phyloP scores from a whole-genome alignment of 1,284 basidiomycete species.

The Moesziomyces parantarcticus region DNA sequence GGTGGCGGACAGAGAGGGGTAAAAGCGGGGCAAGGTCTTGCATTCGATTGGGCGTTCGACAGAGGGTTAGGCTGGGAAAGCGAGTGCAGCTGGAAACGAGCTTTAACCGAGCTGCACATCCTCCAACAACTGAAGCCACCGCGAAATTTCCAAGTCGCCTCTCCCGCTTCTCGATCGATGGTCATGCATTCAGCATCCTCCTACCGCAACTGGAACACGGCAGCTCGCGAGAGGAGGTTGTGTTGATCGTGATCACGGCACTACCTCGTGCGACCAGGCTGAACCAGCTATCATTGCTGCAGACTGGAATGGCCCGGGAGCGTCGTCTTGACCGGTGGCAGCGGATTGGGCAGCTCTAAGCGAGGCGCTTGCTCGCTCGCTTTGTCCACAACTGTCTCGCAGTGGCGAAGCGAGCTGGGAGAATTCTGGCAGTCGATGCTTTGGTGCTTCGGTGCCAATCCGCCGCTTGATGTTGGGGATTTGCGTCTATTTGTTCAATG shows the following conservation, averaged over 20 bases:
- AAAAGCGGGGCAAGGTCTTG: conserved; percentile 19
- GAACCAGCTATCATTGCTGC: too few species aligned
- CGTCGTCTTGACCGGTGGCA: too few species aligned
- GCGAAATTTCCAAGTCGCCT: background rate
- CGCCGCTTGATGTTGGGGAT: background rate
- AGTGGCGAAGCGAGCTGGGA: background rate
- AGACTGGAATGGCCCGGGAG: too few species aligned
- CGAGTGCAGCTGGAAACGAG: background rate
- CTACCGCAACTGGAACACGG: too few species aligned
- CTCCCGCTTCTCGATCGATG: too few species aligned
- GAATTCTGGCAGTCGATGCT: background rate
- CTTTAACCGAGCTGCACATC: conserved; percentile 17
- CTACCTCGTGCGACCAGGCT: too few species aligned
- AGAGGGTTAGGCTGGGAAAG: background rate
- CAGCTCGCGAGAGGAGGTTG: too few species aligned
- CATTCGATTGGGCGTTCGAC: conserved; percentile 1
- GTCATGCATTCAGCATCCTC: too few species aligned
- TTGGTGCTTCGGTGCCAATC: background rate
- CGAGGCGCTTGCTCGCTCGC: background rate
- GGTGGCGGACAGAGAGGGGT: background rate
- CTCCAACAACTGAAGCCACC: background rate
- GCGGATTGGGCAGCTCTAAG: background rate
- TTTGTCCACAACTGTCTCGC: background rate
- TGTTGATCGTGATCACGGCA: too few species aligned
- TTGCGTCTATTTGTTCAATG: background rate